A percentile compares a stretch with the other conserved stretches of the same genome.
These are phyloP conservation scores for Yamadazyma ubonensis DNA, from an alignment of 805 yeast genomes.

Conservation along the genomic window DNA sequence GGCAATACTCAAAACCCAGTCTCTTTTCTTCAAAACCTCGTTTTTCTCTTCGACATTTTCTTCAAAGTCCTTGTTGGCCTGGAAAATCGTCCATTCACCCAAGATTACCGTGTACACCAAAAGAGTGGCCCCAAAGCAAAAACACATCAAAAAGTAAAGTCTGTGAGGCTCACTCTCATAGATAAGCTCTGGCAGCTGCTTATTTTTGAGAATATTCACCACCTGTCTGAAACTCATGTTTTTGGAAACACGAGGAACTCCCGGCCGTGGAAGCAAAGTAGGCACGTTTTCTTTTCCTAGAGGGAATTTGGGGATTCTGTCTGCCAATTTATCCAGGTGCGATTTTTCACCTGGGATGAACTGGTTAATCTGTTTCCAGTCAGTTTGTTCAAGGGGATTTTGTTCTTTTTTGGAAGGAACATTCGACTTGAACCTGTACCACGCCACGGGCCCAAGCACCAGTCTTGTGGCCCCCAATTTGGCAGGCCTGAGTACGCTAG, in stretches of 20 bases:
- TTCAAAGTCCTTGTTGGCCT: constrained; percentile 50
- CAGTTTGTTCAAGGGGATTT: constrained; percentile 15
- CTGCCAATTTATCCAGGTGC: constrained; percentile 46
- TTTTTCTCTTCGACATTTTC: constrained; percentile 51
- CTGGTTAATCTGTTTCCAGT: constrained; percentile 42
- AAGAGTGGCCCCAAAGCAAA: constrained; percentile 66
- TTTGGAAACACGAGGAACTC: constrained; percentile 70
- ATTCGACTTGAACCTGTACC: constrained; percentile 6
- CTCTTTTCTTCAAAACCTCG: constrained; percentile 41
- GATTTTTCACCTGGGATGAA: constrained; percentile 58
- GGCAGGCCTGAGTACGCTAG: too few relatives aligned
- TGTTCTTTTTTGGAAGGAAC: constrained; percentile 7
- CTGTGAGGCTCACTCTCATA: constrained; percentile 85
- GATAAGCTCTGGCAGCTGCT: constrained; percentile 65
- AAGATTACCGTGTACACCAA: constrained; percentile 66
- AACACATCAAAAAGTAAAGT: constrained; percentile 67
- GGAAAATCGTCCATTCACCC: constrained; percentile 53
- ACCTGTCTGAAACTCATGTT: constrained; percentile 58
- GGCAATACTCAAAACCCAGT: constrained; percentile 32
- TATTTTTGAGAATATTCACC: constrained; percentile 52
- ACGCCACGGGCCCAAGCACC: too few relatives aligned
- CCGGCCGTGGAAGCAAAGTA: constrained; percentile 69
- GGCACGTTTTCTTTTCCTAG: constrained; percentile 63
- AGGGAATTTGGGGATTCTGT: constrained; percentile 66
- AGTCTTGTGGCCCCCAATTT: too few relatives aligned